Conservation (phyloP, 129 eudicot species). For the Helianthus tuberosus region DNA sequence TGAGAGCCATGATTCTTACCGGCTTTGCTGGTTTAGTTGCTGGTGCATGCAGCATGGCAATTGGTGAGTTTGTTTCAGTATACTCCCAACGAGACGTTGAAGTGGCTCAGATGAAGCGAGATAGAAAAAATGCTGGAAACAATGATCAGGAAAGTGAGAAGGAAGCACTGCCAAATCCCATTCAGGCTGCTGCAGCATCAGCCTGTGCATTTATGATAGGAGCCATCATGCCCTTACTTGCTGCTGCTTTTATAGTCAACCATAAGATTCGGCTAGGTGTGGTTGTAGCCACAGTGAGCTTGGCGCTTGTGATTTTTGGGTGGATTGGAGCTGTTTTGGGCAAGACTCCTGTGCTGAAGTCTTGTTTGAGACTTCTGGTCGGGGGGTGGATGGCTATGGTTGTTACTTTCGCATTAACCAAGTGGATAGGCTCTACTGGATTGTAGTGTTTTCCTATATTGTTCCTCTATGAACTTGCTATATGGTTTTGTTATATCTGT, state of each 20-base stretch:
- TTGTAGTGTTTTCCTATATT: conserved; percentile 21
- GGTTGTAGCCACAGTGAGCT: conserved; percentile 34
- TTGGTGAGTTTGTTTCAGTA: conserved; percentile 41
- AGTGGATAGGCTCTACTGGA: conserved; percentile 34
- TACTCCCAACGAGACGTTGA: conserved; percentile 32
- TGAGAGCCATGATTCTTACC: conserved; percentile 37
- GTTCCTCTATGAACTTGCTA: background rate
- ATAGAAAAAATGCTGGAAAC: background rate
- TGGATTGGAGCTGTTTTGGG: conserved; percentile 42
- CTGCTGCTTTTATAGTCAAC: conserved; percentile 40
- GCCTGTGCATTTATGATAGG: conserved; percentile 45
- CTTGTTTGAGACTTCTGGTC: conserved; percentile 35
- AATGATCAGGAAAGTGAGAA: conserved; percentile 12
- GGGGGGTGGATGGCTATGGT: conserved; percentile 52
- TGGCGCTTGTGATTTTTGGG: conserved; percentile 40
- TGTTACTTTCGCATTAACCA: conserved; percentile 39
- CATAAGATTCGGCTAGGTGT: conserved; percentile 36
- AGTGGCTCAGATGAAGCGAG: conserved; percentile 37
- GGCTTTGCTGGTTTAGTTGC: conserved; percentile 45
- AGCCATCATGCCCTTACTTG: conserved; percentile 38
- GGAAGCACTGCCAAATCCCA: conserved; percentile 36
- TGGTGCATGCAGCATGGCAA: conserved; percentile 53
- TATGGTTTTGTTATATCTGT: no score
- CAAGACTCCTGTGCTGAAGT: conserved; percentile 32
- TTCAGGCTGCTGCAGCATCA: conserved; percentile 44